Conservation (phyloP, 768 basidiomycete species). For the Tulasnella sp. region DNA sequence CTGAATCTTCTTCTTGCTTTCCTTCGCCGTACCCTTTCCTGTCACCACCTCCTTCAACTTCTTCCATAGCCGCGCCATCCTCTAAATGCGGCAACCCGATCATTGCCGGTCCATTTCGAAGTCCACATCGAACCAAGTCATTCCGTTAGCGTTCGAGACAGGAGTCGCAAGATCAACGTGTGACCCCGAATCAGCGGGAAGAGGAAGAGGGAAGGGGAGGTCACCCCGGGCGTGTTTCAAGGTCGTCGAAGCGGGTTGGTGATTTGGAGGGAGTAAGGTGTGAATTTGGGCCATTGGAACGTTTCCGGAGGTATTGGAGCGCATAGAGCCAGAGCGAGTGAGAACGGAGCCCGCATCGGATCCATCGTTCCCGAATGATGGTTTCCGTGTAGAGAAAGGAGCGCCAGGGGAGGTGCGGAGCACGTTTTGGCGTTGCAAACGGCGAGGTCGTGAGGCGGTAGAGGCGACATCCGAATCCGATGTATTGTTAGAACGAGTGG, state of each 20-base stretch:
- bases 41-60: conserved; percentile 6
- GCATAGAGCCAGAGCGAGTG: conserved; percentile 2
- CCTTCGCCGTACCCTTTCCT: conserved; percentile 13
- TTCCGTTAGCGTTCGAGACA: conserved; percentile 12
- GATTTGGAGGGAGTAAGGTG: conserved; percentile 11
- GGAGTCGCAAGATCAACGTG: conserved; percentile 15
- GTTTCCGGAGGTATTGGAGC: neutral
- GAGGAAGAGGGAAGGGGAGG: conserved; percentile 16
- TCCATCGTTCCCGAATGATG: conserved; percentile 7
- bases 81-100: neutral
- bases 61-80: conserved; percentile 10
- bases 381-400: conserved; percentile 26
- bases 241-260: conserved; percentile 9
- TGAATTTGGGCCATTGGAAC: conserved; percentile 6
- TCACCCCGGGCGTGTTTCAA: conserved; percentile 14
- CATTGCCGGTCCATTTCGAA: conserved; percentile 20
- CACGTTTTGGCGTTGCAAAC: conserved; percentile 17
- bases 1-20: neutral
- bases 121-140: conserved; percentile 23
- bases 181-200: neutral
- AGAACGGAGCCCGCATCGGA: conserved; percentile 16
- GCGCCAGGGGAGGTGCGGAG: conserved; percentile 14
- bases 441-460: conserved; percentile 2
- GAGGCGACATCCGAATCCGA: conserved; percentile 16
- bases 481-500: neutral